Evolutionary conservation across 1,139 yeast genomes (phyloP).

Genomic region (Sugiyamaella novakii): DNA sequence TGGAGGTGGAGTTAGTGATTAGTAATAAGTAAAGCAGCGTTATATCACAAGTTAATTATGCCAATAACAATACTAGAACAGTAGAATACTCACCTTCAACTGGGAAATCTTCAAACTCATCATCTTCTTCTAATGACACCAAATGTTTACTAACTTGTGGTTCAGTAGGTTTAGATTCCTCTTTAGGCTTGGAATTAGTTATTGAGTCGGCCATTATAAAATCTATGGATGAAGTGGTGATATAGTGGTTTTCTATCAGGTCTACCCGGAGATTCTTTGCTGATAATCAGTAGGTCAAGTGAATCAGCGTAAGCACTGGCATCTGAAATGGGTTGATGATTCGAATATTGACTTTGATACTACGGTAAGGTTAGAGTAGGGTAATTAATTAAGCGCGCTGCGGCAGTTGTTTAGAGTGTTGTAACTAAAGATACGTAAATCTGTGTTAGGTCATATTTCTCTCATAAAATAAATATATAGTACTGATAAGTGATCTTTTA

Average conservation of each 20-base stretch:
- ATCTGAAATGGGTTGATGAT: background rate
- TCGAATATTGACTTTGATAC: too few relatives aligned
- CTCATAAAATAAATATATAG: too few relatives aligned
- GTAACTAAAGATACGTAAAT: too few relatives aligned
- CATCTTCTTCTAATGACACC: constrained; percentile 82
- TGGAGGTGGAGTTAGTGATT: background rate
- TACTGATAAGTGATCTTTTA: too few relatives aligned
- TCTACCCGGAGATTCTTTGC: too few relatives aligned
- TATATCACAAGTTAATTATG: too few relatives aligned
- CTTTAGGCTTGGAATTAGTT: constrained; percentile 12
- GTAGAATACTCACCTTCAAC: constrained; percentile 68
- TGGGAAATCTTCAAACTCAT: constrained; percentile 94
- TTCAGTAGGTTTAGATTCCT: constrained; percentile 7
- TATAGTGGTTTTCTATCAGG: background rate
- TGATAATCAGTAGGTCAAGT: background rate
- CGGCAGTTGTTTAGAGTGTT: background rate
- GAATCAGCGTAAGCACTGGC: too few relatives aligned
- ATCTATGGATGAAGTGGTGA: background rate
- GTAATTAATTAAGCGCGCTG: background rate
- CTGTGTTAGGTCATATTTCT: too few relatives aligned
- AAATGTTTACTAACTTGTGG: constrained; percentile 34
- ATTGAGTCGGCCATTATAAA: constrained; percentile 8
- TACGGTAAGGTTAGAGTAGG: background rate
- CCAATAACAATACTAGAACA: too few relatives aligned
- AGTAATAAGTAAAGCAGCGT: background rate